These are phyloP conservation scores for Aspergillus latus DNA, from an alignment of 2,329 filamentous ascomycete genomes.

Conservation along the genomic window DNA sequence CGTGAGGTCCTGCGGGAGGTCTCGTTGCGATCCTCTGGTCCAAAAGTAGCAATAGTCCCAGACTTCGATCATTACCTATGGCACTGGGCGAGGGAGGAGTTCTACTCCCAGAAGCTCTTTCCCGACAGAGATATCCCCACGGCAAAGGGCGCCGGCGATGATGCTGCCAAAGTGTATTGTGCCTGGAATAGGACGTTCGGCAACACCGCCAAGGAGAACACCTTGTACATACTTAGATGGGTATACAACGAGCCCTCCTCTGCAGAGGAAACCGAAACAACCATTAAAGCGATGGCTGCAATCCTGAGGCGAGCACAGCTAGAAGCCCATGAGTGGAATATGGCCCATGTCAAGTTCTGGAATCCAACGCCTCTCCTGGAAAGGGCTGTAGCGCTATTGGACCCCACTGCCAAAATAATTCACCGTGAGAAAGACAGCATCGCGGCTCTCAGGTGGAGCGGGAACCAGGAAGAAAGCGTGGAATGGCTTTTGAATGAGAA, in stretches of 20 bases:
- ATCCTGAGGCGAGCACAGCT: constrained; percentile 66
- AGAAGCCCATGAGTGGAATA: constrained; percentile 70
- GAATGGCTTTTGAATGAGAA: constrained; percentile 52
- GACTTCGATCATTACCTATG: constrained; percentile 68
- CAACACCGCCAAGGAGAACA: constrained; percentile 35
- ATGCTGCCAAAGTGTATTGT: constrained; percentile 40
- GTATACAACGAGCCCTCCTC: constrained; percentile 42
- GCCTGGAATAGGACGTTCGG: constrained; percentile 45
- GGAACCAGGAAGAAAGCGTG: constrained; percentile 40
- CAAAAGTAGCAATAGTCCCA: constrained; percentile 66
- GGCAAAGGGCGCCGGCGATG: constrained; percentile 70
- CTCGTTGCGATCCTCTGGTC: constrained; percentile 41
- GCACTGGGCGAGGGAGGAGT: constrained; percentile 80
- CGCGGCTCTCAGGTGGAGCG: constrained; percentile 49
- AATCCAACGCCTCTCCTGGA: constrained; percentile 65
- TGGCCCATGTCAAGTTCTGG: constrained; percentile 75
- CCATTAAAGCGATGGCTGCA: constrained; percentile 57
- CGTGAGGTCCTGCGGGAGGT: constrained; percentile 59
- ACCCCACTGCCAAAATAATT: constrained; percentile 40
- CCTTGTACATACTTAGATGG: constrained; percentile 45
- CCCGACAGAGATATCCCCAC: constrained; percentile 50
- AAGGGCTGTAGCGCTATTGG: constrained; percentile 42
- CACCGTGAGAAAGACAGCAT: constrained; percentile 50
- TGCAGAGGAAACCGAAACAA: constrained; percentile 47
- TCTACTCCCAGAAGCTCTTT: constrained; percentile 66